Conservation (phyloP, 2,329 filamentous ascomycete genomes). For the Endothia cerciana region DNA sequence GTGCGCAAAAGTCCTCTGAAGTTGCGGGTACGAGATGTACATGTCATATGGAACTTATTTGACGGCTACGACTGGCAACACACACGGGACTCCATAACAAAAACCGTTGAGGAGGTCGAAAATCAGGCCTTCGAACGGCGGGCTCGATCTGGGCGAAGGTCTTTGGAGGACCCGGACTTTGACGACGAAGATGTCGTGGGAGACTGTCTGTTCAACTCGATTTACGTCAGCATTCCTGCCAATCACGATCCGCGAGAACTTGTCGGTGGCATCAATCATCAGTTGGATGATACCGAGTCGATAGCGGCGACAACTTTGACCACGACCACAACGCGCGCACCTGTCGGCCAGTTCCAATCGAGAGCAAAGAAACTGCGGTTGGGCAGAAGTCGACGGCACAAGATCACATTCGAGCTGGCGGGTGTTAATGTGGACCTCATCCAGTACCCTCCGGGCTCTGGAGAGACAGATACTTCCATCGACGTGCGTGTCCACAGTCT, state of each 20-base stretch:
- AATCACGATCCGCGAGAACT: constrained; percentile 85
- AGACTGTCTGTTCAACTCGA: constrained; percentile 97
- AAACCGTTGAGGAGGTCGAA: constrained; percentile 88
- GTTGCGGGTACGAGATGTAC: constrained; percentile 80
- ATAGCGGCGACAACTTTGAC: constrained; percentile 76
- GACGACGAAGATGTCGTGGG: constrained; percentile 87
- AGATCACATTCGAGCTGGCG: constrained; percentile 91
- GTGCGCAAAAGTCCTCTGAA: constrained; percentile 72
- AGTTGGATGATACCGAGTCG: constrained; percentile 92
- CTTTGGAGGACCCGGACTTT: constrained; percentile 62
- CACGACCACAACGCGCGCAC: constrained; percentile 57
- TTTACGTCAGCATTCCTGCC: constrained; percentile 91
- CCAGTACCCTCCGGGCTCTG: constrained; percentile 71
- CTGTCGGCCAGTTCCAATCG: constrained; percentile 43
- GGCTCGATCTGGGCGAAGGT: constrained; percentile 58
- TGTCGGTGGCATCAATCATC: constrained; percentile 80
- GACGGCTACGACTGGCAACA: constrained; percentile 96
- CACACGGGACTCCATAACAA: constrained; percentile 83
- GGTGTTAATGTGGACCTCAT: constrained; percentile 83
- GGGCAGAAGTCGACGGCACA: constrained; percentile 85
- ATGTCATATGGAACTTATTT: constrained; percentile 96
- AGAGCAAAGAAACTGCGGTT: constrained; percentile 68
- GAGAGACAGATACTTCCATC: constrained; percentile 85
- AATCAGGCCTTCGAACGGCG: constrained; percentile 77
- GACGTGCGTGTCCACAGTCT: constrained; percentile 82